A percentile compares a stretch with the other conserved stretches of the same genome.
phyloP scores from a whole-genome alignment of 2,329 filamentous ascomycete species.

The Colletotrichum tropicale region DNA sequence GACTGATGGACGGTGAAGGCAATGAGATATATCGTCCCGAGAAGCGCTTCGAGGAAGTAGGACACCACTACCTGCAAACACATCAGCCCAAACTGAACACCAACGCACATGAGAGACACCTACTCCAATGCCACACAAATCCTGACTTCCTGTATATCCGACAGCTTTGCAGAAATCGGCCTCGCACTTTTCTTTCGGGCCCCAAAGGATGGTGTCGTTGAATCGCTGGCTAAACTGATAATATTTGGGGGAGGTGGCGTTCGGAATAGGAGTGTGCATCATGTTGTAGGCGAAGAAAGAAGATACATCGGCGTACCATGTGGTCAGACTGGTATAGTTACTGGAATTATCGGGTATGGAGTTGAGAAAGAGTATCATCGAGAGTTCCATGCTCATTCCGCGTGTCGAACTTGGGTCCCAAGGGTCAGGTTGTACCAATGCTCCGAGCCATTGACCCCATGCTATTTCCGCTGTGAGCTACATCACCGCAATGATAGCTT shows the following conservation, averaged over 20 bases:
- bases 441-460: constrained; percentile 4
- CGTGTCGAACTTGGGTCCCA: constrained; percentile 5
- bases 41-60: constrained; percentile 14
- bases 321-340: neutral
- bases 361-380: neutral
- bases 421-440: constrained; percentile 1
- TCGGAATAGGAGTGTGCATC: neutral
- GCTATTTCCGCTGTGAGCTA: neutral
- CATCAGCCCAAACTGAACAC: neutral
- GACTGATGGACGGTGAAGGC: constrained; percentile 11
- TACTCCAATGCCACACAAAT: constrained; percentile 15
- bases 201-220: neutral
- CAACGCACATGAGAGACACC: neutral
- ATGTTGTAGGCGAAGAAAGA: constrained; percentile 16
- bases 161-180: constrained; percentile 10
- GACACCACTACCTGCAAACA: constrained; percentile 3
- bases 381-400: constrained; percentile 7
- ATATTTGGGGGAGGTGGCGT: neutral
- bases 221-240: constrained; percentile 9
- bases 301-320: neutral
- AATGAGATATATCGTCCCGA: constrained; percentile 15
- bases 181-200: neutral
- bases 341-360: neutral
- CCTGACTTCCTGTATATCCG: constrained; percentile 12
- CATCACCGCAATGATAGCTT: too few relatives aligned